Conservation (phyloP, 345 rosid species). For the Lumnitzera littorea region DNA sequence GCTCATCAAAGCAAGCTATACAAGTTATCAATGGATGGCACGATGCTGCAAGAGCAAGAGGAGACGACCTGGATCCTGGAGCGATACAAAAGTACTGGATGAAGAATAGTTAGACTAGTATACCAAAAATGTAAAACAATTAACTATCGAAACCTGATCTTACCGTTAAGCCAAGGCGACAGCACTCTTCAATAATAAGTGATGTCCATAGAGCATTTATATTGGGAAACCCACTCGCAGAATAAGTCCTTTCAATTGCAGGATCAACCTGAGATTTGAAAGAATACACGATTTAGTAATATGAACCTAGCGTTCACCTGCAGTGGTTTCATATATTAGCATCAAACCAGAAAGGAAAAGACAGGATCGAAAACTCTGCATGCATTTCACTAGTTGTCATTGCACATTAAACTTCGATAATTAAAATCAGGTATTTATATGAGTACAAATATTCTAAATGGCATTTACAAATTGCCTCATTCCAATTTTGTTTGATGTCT, state of each 20-base stretch:
- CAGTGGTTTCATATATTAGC: too few relatives aligned
- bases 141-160: slow-evolving; percentile 14
- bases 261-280: slow-evolving; percentile 52
- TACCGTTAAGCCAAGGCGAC: slow-evolving; percentile 87
- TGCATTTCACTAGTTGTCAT: too few relatives aligned
- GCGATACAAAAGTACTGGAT: slow-evolving; percentile 90
- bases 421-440: too few relatives aligned
- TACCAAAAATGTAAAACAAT: slow-evolving; percentile 14
- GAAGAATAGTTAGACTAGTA: slow-evolving; percentile 27
- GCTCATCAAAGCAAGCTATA: slow-evolving; percentile 85
- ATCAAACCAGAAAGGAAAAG: too few relatives aligned
- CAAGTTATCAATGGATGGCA: slow-evolving; percentile 66
- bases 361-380: too few relatives aligned
- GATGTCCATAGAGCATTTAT: slow-evolving; percentile 89
- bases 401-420: too few relatives aligned
- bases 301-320: too few relatives aligned
- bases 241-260: slow-evolving; percentile 31
- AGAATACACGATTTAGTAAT: slow-evolving; percentile 9
- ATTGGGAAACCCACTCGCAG: slow-evolving; percentile 38
- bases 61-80: slow-evolving; percentile 96
- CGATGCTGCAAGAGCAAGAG: slow-evolving; percentile 90
- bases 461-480: too few relatives aligned
- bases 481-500: too few relatives aligned
- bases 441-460: too few relatives aligned
- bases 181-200: slow-evolving; percentile 82